These are phyloP conservation scores for Botrytis byssoidea DNA, from an alignment of 2,329 filamentous ascomycete genomes.

Conservation along the genomic window DNA sequence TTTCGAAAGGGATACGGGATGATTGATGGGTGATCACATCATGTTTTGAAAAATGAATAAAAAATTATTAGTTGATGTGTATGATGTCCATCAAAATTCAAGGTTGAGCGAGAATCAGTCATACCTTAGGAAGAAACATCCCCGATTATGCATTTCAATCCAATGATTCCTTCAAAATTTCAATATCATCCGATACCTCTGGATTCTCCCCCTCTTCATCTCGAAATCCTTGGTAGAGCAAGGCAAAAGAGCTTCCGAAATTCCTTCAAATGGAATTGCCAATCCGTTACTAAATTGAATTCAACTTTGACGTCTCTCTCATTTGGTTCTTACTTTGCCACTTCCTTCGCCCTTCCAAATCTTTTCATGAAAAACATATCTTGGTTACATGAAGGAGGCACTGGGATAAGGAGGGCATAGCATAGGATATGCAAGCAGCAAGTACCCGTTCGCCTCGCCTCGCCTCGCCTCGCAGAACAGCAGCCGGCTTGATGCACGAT, in stretches of 20 bases:
- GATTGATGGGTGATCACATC: conserved; percentile 17
- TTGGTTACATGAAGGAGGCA: conserved; percentile 1
- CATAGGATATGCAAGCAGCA: conserved; percentile 19
- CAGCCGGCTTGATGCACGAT: conserved; percentile 19
- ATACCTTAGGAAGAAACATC: conserved; percentile 12
- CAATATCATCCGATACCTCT: conserved; percentile 16
- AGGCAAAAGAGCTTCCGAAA: background rate
- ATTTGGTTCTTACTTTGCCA: background rate
- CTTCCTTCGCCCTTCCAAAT: background rate
- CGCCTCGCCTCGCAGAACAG: conserved; percentile 14
- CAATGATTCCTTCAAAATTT: conserved; percentile 11
- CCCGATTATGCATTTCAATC: conserved; percentile 17
- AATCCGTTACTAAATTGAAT: background rate
- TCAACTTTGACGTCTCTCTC: background rate
- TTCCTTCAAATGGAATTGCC: background rate
- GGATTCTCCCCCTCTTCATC: background rate
- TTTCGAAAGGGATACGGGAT: conserved; percentile 15
- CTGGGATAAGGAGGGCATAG: background rate
- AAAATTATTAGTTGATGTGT: background rate
- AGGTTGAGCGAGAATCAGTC: conserved; percentile 16
- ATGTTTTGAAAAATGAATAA: conserved; percentile 7
- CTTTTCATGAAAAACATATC: background rate
- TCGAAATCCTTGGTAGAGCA: conserved; percentile 4
- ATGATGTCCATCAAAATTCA: conserved; percentile 14
- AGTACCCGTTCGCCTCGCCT: conserved; percentile 19